Percentiles rank a stretch among this genome's conserved stretches.
Evolutionary conservation across 129 eudicot genomes (phyloP).

Genomic region (Arctium minus): DNA sequence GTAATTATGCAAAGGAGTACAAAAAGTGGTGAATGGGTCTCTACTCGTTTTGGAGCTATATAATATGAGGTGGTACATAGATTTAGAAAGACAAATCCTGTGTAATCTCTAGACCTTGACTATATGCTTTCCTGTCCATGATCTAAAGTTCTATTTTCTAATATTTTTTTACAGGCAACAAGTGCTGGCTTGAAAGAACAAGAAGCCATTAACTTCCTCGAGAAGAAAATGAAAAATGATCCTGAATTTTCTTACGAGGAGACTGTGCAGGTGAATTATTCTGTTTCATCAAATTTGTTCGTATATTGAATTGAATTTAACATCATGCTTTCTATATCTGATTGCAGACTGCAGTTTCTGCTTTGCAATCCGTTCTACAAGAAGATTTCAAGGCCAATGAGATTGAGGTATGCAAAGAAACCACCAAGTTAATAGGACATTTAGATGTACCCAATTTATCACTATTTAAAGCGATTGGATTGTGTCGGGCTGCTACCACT

Average conservation of each 20-base stretch:
- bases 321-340: constrained; percentile 5
- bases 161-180: constrained; percentile 61
- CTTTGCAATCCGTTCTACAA: constrained; percentile 92
- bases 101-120: background rate
- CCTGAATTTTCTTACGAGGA: constrained; percentile 89
- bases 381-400: constrained; percentile 98
- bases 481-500: background rate
- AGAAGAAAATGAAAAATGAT: constrained; percentile 98
- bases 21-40: background rate
- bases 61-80: background rate
- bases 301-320: background rate
- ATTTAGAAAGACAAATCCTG: background rate
- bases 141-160: background rate
- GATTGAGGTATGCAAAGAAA: constrained; percentile 67
- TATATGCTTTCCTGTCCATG: background rate
- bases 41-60: background rate
- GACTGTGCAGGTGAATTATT: constrained; percentile 75
- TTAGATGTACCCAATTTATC: background rate
- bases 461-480: background rate
- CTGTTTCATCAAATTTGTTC: background rate
- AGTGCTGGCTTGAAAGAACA: constrained; percentile 98
- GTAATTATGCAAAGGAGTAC: too few species aligned
- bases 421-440: background rate
- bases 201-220: constrained; percentile 91
- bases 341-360: constrained; percentile 90